Base-by-base conservation (phyloP, 306 rosid species). In the Citrullus amarus region DNA sequence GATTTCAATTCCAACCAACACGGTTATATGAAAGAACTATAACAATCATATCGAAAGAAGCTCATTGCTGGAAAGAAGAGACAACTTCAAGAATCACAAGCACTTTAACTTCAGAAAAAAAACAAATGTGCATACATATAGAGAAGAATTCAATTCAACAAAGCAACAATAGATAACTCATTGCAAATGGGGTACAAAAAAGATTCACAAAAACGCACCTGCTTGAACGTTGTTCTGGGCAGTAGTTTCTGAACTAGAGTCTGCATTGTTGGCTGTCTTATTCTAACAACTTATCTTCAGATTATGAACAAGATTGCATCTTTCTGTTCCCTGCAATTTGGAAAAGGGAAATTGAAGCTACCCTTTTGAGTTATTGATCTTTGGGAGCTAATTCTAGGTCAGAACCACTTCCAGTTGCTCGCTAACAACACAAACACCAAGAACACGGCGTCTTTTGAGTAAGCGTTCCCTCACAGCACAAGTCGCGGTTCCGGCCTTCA, bases 201-300 rank as follows among this genome's bases (percentile, higher is more conserved):
- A 41, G 38, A 72, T 18, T 25, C 38, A 41, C 41, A 6, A 41
- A 55, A 30, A 65, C 69, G 16, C 83, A 93, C 97, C 59, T 87
- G 88, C 78, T 77, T 84, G 79, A 43, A 71, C 65, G 92, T 78
- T 74, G 78, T 28, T 60, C 86, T 61, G 38, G 69, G 89, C 28
- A 76, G 73, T 22, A 93, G 78, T 79, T 84, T 88, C 82, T 89
- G 88, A 8, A 83, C 36, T 56, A 82, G 69, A 73, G 84, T 32
- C 86, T 81, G 87, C 96, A 93, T 93, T 86, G 85, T 68, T 77
- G 15, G 59, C 7, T 54, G 61, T 4, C 54, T 38, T 32, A 18
- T 67, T 67, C 48, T 16, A 8, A 17, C 72, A 18, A 38, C 28
- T 66, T 17, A 8, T 3, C 18, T 22, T 18, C 38, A 43, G 51